Conservation (phyloP, 129 eudicot species). For the Pittosporum tobira region DNA sequence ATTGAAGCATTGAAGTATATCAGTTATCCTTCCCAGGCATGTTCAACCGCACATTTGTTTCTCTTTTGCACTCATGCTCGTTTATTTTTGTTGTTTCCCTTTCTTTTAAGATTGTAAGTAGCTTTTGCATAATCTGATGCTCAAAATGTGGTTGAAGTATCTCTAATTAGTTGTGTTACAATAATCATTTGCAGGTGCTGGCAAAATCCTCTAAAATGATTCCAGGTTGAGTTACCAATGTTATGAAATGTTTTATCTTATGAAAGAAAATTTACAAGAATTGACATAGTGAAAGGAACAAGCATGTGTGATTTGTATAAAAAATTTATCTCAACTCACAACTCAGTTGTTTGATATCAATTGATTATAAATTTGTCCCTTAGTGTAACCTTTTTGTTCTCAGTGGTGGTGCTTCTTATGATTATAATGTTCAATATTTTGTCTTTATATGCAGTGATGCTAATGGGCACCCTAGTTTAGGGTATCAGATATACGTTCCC, state of each 20-base stretch:
- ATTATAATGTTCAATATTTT: constrained; percentile 1
- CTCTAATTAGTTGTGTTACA: no score
- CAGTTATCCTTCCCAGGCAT: constrained; percentile 90
- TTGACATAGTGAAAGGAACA: neutral
- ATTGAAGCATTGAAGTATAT: constrained; percentile 87
- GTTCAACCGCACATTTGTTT: no score
- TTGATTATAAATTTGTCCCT: neutral
- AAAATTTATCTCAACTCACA: no score
- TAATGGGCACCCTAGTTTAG: constrained; percentile 92
- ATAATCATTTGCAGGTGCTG: constrained; percentile 59
- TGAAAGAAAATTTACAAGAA: no score
- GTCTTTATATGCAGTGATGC: constrained; percentile 69
- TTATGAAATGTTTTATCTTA: no score
- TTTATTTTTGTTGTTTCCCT: neutral
- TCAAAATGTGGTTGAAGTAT: neutral
- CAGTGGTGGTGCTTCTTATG: neutral
- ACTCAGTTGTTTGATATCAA: neutral
- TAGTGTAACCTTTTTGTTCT: neutral
- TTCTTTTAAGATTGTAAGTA: no score
- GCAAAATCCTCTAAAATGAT: constrained; percentile 97
- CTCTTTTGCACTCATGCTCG: no score
- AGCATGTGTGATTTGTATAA: neutral
- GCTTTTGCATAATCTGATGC: neutral
- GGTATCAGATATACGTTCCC: constrained; percentile 81
- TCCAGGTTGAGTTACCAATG: constrained; percentile 69